Conservation (phyloP, 2,329 filamentous ascomycete genomes). For the Huntiella abstrusa region DNA sequence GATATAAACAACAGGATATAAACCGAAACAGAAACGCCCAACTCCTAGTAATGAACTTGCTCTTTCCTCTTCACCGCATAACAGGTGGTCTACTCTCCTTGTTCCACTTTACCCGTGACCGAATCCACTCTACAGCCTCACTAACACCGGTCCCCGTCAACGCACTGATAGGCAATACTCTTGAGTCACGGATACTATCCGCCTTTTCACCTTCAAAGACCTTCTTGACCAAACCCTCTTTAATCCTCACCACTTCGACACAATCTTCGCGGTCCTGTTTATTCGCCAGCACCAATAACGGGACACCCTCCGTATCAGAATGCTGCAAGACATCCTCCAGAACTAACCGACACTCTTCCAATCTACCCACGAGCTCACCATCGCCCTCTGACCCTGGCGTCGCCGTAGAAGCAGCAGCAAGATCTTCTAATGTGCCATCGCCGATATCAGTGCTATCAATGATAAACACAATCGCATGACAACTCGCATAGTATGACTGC, state of each 20-base stretch:
- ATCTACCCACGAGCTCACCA: conserved; percentile 30
- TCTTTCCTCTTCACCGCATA: conserved; percentile 51
- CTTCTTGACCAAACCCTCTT: conserved; percentile 86
- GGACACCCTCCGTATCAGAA: conserved; percentile 76
- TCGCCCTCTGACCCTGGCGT: conserved; percentile 18
- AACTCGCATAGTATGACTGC: conserved; percentile 88
- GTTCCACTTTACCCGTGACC: conserved; percentile 86
- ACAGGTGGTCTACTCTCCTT: conserved; percentile 81
- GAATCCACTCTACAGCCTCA: conserved; percentile 94
- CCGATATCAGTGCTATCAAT: conserved; percentile 90
- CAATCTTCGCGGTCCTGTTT: conserved; percentile 97
- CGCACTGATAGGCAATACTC: conserved; percentile 83
- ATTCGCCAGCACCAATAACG: conserved; percentile 80
- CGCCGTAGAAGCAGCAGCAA: conserved; percentile 10
- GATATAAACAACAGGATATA: conserved; percentile 4
- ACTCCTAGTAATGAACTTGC: not conserved
- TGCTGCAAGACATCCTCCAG: conserved; percentile 79
- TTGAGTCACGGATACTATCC: conserved; percentile 65
- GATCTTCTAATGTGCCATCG: conserved; percentile 46
- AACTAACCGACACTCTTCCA: conserved; percentile 78
- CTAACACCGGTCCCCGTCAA: conserved; percentile 70
- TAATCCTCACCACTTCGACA: conserved; percentile 91
- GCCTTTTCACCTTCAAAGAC: conserved; percentile 92
- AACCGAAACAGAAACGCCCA: conserved; percentile 2
- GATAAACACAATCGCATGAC: conserved; percentile 94